Evolutionary conservation across 139 green algal genomes (phyloP), one percentile per base, ranked within the genome.

Genomic region (Klebsormidium nitens): DNA sequence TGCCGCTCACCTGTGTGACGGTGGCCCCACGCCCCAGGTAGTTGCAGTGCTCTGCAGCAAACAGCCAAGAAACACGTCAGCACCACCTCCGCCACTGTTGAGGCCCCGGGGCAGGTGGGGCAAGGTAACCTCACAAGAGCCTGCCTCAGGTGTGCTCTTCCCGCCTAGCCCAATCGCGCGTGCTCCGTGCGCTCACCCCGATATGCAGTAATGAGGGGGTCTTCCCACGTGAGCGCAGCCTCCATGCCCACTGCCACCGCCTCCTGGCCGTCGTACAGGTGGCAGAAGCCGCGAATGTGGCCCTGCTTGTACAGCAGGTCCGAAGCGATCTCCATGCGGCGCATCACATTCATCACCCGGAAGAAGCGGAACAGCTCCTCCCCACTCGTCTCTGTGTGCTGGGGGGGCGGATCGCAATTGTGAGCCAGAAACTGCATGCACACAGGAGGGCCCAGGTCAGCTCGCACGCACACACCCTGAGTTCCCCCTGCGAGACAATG

Each of bases 201-300:
- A 83, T 99, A 99, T 0, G 87, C 94, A 2, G 93, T 98, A 70
- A 99, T 94, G 68, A 98, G 86, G 19, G 86, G 89, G 80, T 99
- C 94, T 39, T 90, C 79, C 42, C 36, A 59, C 8, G 74, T 92
- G 5, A 94, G 72, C 0, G 82, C 91, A 2, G 87, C 84, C 64
- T 97, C 90, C 79, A 98, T 92, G 58, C 94, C 94, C 32, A 88
- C 86, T 34, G 85, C 76, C 14, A 98, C 87, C 1, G 94, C 94
- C 79, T 99, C 94, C 72, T 99, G 94, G 3, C 94, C 94, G 77
- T 99, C 92, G 81, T 97, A 97, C 82, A 98, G 62, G 78, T 98
- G 93, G 81, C 93, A 98, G 84, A 98, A 98, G 8, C 93, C 93
- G 26, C 92, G 82, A 65, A 98, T 96, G 59, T 92, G 71, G 42